Evolutionary conservation across 495 filamentous ascomycete genomes (phyloP).

Genomic region (Podospora australis): DNA sequence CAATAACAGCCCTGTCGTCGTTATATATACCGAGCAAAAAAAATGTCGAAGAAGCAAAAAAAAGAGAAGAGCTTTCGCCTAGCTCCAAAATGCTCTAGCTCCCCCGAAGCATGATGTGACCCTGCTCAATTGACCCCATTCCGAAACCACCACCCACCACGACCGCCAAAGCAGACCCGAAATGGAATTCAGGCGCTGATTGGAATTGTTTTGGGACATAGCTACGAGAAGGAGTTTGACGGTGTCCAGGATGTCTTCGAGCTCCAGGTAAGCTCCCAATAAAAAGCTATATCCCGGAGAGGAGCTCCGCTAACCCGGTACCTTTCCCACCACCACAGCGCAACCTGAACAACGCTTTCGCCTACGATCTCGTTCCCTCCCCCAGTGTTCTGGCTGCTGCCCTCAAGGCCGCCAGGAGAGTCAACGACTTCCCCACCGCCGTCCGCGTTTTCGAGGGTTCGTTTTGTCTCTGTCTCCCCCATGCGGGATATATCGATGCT

Average conservation of each 20-base stretch:
- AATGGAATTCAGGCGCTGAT: constrained; percentile 27
- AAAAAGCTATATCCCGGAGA: not conserved
- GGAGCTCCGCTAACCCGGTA: constrained; percentile 11
- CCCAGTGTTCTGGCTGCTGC: constrained; percentile 87
- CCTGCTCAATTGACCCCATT: constrained; percentile 12
- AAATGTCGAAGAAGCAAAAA: no score
- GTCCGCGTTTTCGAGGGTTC: constrained; percentile 97
- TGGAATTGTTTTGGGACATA: constrained; percentile 31
- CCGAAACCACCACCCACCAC: constrained; percentile 6
- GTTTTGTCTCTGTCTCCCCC: not conserved
- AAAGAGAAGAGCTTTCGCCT: constrained; percentile 19
- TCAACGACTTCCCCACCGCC: constrained; percentile 98
- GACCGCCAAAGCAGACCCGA: not conserved
- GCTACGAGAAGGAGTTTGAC: constrained; percentile 99
- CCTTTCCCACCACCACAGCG: constrained; percentile 50
- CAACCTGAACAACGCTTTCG: constrained; percentile 99
- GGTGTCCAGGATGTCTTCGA: constrained; percentile 97
- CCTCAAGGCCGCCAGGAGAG: constrained; percentile 82
- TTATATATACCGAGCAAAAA: not conserved
- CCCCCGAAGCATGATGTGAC: constrained; percentile 20
- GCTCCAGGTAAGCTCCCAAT: constrained; percentile 73
- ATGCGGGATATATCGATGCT: constrained; percentile 9
- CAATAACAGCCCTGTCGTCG: not conserved
- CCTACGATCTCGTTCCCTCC: constrained; percentile 98
- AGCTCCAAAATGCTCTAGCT: constrained; percentile 21